Conservation (phyloP, 495 filamentous ascomycete genomes). For the Talaromyces borbonicus region DNA sequence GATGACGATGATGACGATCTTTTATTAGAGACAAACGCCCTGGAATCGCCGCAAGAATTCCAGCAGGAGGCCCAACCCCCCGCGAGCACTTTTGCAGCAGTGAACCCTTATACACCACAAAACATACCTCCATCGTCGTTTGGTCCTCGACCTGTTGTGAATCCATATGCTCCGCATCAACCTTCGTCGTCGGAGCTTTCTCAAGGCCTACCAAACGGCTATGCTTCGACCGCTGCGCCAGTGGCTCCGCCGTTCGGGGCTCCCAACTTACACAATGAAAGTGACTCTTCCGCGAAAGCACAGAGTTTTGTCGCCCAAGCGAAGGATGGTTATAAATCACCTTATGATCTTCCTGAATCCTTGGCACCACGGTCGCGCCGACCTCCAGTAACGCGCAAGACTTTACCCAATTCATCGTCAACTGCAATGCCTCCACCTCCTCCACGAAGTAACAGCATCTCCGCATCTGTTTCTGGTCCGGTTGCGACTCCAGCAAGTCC, state of each 20-base stretch:
- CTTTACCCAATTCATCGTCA: conserved; percentile 18
- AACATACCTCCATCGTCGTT: conserved; percentile 1
- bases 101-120: neutral
- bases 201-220: conserved; percentile 15
- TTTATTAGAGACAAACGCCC: conserved; percentile 51
- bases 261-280: conserved; percentile 21
- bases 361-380: conserved; percentile 52
- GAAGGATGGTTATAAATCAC: conserved; percentile 85
- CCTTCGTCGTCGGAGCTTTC: conserved; percentile 33
- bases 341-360: conserved; percentile 91
- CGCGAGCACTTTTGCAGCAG: too few species aligned
- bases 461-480: conserved; percentile 17
- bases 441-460: conserved; percentile 52
- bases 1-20: conserved; percentile 73
- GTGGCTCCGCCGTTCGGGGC: conserved; percentile 32
- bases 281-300: conserved; percentile 30
- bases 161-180: conserved; percentile 35
- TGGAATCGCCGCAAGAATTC: neutral
- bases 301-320: conserved; percentile 81
- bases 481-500: conserved; percentile 14
- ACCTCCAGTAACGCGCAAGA: conserved; percentile 36
- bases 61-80: neutral
- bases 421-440: conserved; percentile 31
- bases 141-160: too few species aligned
- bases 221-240: conserved; percentile 17